Base-by-base conservation (phyloP, 148 eudicot genomes). In the Chenopodium album region DNA sequence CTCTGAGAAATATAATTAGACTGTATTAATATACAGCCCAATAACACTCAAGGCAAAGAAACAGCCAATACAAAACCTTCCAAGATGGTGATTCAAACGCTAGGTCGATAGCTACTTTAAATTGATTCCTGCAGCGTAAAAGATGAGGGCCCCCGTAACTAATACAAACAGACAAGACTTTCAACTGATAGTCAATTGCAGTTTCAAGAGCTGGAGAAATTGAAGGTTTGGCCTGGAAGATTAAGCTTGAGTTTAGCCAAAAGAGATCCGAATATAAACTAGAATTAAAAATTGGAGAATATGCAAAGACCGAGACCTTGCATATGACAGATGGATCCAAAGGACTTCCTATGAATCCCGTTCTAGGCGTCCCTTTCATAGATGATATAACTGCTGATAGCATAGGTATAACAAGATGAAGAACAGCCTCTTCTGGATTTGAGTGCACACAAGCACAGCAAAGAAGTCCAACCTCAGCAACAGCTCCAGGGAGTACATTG, bases 11-110 rank as follows among this genome's bases (percentile, higher is more conserved):
- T 67, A 17, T 28, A 37, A 64, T 75, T 17, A 22, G 78, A 56
- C 66, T 23, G 29, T 34, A 41, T 68, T 16, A 54, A 73, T 32
- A 56, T 59, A 41, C 44, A 77, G 59, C 62, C 47, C 34, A 16
- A 78, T 69, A 41, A 54, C 52, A 78, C 59, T 54, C 47, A 77
- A 63, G 47, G 14, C 46, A 71, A 79, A 69, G 76, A 2, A 23
- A n/a, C 1, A 11, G 28, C n/a, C 71, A 66, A 77, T 64, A 73
- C 16, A 78, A 62, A 84, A 94, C 99, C 99, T 96, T 94, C 99
- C 99, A 96, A 76, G 99, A 96, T 76, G 97, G 93, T 32, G 99
- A 96, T 71, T 94, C 93, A 87, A 96, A 94, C 9, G 99, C 97
- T 77, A 91, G 82, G 82, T 76, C 56, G 60, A 96, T 88, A 81